These are phyloP conservation scores for Litsea cubeba DNA, from an alignment of 164 flowering plant genomes.

Conservation along the genomic window DNA sequence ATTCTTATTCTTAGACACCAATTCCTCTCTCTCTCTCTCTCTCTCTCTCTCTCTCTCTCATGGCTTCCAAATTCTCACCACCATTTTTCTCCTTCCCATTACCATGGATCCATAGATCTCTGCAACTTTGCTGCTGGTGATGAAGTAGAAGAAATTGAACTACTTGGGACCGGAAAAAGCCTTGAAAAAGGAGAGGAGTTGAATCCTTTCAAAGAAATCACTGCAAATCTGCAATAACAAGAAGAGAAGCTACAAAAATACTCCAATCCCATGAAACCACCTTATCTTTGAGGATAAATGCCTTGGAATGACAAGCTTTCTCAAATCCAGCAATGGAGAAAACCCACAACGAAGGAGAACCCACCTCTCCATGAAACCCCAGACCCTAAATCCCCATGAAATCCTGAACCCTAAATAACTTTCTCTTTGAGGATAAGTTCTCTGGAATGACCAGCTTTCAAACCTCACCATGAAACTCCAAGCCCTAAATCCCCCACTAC, in stretches of 20 bases:
- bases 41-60: too few species aligned
- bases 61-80: background rate
- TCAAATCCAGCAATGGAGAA: constrained; percentile 2
- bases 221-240: constrained; percentile 20
- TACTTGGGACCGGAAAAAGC: constrained; percentile 23
- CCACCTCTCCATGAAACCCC: too few species aligned
- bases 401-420: too few species aligned
- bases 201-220: constrained; percentile 26
- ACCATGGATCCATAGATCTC: background rate
- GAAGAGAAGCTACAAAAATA: constrained; percentile 30
- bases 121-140: constrained; percentile 1
- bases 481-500: too few species aligned
- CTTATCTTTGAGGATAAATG: constrained; percentile 33
- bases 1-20: too few species aligned
- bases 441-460: too few species aligned
- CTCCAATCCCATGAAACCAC: constrained; percentile 37
- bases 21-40: too few species aligned
- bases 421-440: too few species aligned
- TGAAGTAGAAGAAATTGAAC: constrained; percentile 13
- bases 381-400: too few species aligned
- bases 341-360: background rate
- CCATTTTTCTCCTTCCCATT: background rate
- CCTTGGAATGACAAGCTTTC: constrained; percentile 26
- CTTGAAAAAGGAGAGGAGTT: constrained; percentile 19
- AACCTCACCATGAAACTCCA: too few species aligned